A percentile compares a stretch with the other conserved stretches of the same genome.
These are phyloP conservation scores for Pichia sp. DNA, from an alignment of 1,139 yeast genomes.

Conservation along the genomic window DNA sequence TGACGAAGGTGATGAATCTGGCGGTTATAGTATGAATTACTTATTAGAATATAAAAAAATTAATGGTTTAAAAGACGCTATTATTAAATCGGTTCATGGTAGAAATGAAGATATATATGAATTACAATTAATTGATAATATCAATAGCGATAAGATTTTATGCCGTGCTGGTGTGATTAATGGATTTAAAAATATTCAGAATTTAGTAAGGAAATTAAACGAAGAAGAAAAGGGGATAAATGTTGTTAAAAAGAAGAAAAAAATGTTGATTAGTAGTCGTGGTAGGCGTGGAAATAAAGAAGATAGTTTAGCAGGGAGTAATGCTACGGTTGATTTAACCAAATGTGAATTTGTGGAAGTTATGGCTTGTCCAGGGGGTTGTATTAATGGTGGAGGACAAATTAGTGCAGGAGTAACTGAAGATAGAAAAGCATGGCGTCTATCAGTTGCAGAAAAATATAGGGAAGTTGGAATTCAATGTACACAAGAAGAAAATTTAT, in stretches of 20 bases:
- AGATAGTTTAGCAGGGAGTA: not conserved
- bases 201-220: slow-evolving; percentile 77
- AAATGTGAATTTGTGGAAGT: slow-evolving; percentile 83
- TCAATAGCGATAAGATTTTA: slow-evolving; percentile 33
- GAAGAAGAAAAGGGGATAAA: not conserved
- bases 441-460: slow-evolving; percentile 67
- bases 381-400: slow-evolving; percentile 97
- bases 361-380: slow-evolving; percentile 98
- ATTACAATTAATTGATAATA: slow-evolving; percentile 48
- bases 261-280: not conserved
- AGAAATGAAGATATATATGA: slow-evolving; percentile 75
- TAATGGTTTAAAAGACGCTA: not conserved
- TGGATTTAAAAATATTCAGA: slow-evolving; percentile 93
- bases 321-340: slow-evolving; percentile 43
- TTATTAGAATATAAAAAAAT: slow-evolving; percentile 29
- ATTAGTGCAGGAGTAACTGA: slow-evolving; percentile 81
- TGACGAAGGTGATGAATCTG: slow-evolving; percentile 77
- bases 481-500: too few relatives aligned
- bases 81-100: slow-evolving; percentile 42
- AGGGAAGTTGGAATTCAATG: too few relatives aligned
- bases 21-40: slow-evolving; percentile 77
- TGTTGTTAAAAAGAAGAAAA: slow-evolving; percentile 29
- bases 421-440: too few relatives aligned
- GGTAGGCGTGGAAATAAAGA: not conserved
- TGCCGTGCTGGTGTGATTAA: slow-evolving; percentile 76